Base-by-base conservation (phyloP, 2,329 filamentous ascomycete genomes). In the Leptographium procerum region DNA sequence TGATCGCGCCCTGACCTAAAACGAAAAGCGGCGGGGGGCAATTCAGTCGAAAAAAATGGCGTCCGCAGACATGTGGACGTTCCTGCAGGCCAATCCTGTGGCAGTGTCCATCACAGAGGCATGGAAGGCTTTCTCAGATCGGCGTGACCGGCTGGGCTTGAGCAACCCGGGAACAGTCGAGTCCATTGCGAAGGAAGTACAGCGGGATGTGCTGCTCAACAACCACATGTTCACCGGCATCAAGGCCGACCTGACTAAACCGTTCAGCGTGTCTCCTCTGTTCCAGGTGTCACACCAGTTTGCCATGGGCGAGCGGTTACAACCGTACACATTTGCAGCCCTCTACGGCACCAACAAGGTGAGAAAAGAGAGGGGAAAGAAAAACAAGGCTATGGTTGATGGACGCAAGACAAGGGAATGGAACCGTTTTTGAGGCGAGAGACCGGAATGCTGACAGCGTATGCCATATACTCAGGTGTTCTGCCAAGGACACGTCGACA, bases 241-340 rank as follows among this genome's bases (percentile, higher is more conserved):
- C 72, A 89, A 92, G 71, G 95, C 92, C 72, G 94, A 99, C 74
- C 79, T 97, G 71, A 96, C 91, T 71, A 97, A 96, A 81, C 86
- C 90, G 70, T 95, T 97, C 77, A 94, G 91, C 81, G 84, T 95
- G 72, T 84, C 86, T 59, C 94, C 94, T 60, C 78, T 97, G 65
- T 99, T 99, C 81, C 92, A 97, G 76, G 88, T 96, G 66, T 96
- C 92, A 64, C 94, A 99, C 77, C 89, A 94, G 67, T 94, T 99
- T 73, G 87, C 92, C 58, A 89, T 96, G 83, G 92, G 94, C 66
- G 90, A 96, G 75, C 85, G 88, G 65, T 80, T 95, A 72, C 91
- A 91, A 71, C 94, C 94, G 43, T 99, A 99, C 75, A 90, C 89
- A 58, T 96, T 97, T 75, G 89, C 91, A 65, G 89, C 89, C 64